A percentile compares a stretch with the other conserved stretches of the same genome.
Conservation (phyloP, 768 basidiomycete species). For the Panaeolus papilionaceus region DNA sequence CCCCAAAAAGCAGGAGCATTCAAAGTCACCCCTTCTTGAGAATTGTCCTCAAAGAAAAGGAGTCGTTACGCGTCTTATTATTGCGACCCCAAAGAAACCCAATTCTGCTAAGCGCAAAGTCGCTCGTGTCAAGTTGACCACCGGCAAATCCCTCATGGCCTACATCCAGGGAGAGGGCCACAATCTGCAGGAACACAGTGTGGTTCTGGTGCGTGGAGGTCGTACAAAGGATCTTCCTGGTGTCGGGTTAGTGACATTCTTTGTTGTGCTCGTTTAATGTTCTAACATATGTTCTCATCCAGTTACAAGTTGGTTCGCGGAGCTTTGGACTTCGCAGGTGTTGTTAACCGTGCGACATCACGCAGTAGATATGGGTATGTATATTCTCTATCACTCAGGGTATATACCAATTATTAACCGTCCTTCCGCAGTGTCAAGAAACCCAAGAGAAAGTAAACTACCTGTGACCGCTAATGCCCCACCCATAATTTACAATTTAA, state of each 20-base stretch:
- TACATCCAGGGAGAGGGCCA: slow-evolving; percentile 98
- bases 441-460: slow-evolving; percentile 70
- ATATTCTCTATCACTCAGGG: not conserved
- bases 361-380: slow-evolving; percentile 93
- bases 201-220: slow-evolving; percentile 94
- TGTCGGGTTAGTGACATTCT: slow-evolving; percentile 72
- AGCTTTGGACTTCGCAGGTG: slow-evolving; percentile 89
- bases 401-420: slow-evolving; percentile 20
- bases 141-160: slow-evolving; percentile 87
- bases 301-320: slow-evolving; percentile 98
- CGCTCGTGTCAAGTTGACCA: slow-evolving; percentile 89
- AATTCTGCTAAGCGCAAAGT: slow-evolving; percentile 99
- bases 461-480: slow-evolving; percentile 9
- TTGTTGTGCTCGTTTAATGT: not conserved
- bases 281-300: slow-evolving; percentile 13
- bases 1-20: slow-evolving; percentile 50
- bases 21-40: slow-evolving; percentile 84
- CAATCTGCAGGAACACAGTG: slow-evolving; percentile 96
- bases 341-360: slow-evolving; percentile 79
- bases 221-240: slow-evolving; percentile 98
- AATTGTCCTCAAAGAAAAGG: slow-evolving; percentile 88
- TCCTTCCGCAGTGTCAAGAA: slow-evolving; percentile 70
- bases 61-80: slow-evolving; percentile 83
- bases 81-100: slow-evolving; percentile 93
- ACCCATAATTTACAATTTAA: slow-evolving; percentile 7